phyloP scores from a whole-genome alignment of 768 basidiomycete genomes.

The Cubamyces lactineus region DNA sequence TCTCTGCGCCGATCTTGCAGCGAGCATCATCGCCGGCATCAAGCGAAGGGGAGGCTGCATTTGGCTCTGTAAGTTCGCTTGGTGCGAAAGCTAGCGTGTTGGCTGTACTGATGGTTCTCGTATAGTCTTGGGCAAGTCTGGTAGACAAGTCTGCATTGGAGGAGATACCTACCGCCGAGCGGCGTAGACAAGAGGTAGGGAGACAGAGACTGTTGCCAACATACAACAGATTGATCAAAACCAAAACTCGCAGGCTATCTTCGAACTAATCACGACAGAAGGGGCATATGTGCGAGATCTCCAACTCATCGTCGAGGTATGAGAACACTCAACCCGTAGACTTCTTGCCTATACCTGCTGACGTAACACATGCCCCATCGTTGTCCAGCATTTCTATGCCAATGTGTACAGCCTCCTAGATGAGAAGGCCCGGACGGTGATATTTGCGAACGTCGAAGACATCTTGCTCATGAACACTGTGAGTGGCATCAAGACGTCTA shows the following conservation, averaged over 20 bases:
- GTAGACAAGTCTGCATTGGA: constrained; percentile 84
- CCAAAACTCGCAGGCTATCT: constrained; percentile 64
- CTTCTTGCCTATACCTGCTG: not conserved
- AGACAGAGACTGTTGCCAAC: not conserved
- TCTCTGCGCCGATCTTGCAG: constrained; percentile 69
- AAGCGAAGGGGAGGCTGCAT: constrained; percentile 59
- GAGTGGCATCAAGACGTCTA: constrained; percentile 26
- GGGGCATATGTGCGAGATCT: constrained; percentile 87
- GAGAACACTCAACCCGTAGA: constrained; percentile 15
- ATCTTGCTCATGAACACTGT: constrained; percentile 88
- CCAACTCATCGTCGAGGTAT: constrained; percentile 88
- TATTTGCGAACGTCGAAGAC: constrained; percentile 95
- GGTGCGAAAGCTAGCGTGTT: not conserved
- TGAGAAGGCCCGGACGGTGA: constrained; percentile 72
- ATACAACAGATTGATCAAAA: not conserved
- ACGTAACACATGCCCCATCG: not conserved
- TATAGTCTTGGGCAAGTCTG: constrained; percentile 89
- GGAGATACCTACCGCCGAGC: constrained; percentile 75
- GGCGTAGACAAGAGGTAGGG: constrained; percentile 84
- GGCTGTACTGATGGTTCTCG: not conserved
- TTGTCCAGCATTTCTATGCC: constrained; percentile 80
- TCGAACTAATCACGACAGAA: constrained; percentile 93
- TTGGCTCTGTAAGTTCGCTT: constrained; percentile 59
- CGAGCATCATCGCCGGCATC: constrained; percentile 38
- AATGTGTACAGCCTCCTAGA: constrained; percentile 74